Evolutionary conservation across 306 rosid species (phyloP).

Genomic region (Hippophae tibetana): DNA sequence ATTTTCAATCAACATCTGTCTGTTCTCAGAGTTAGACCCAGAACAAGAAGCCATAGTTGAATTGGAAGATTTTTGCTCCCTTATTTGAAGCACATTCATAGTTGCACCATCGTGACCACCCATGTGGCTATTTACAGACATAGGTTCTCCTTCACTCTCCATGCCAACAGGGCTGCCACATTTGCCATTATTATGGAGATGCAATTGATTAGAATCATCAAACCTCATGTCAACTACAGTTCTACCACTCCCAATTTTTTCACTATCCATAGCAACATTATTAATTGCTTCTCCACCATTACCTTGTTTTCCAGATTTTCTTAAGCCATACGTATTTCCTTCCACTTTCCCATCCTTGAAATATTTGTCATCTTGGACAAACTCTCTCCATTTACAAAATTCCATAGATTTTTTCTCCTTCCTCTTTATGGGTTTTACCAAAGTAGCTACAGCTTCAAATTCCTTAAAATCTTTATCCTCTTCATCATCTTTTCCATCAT

Average conservation of each 20-base stretch:
- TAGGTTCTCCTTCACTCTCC: conserved; percentile 18
- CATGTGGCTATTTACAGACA: conserved; percentile 9
- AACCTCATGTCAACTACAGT: conserved; percentile 23
- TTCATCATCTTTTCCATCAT: conserved; percentile 26
- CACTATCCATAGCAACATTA: conserved; percentile 22
- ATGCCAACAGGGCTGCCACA: conserved; percentile 3
- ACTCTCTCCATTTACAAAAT: conserved; percentile 56
- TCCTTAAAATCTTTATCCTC: conserved; percentile 35
- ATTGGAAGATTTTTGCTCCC: conserved; percentile 15
- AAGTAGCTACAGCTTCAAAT: conserved; percentile 34
- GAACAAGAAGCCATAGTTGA: conserved; percentile 21
- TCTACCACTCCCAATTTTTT: background rate
- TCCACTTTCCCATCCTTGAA: conserved; percentile 22
- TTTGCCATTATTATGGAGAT: conserved; percentile 15
- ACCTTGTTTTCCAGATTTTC: conserved; percentile 18
- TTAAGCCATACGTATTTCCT: conserved; percentile 6
- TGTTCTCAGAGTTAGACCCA: conserved; percentile 21
- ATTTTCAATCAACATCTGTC: conserved; percentile 38
- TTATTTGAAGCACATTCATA: conserved; percentile 11
- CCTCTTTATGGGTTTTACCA: conserved; percentile 61
- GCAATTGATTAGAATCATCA: conserved; percentile 24
- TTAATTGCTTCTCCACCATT: conserved; percentile 18
- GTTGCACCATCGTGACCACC: conserved; percentile 12
- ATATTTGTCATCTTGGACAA: conserved; percentile 29
- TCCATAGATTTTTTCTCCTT: conserved; percentile 53